Conservation (phyloP, 2,329 filamentous ascomycete species). For the Conoideocrella luteorostrata region DNA sequence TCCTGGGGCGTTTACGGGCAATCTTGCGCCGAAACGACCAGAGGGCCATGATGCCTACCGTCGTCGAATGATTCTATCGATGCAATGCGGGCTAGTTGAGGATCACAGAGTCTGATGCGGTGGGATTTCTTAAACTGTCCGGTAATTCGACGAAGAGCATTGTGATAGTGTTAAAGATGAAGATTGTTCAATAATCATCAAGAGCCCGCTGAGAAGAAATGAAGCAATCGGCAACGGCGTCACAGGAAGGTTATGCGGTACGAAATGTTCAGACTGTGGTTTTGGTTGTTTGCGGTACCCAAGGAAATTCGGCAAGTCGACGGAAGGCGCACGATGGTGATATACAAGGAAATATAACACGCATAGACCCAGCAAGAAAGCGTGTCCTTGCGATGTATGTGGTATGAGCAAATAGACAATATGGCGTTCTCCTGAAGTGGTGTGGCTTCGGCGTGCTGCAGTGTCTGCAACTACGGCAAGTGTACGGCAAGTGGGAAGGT, state of each 20-base stretch:
- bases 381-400: background rate
- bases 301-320: background rate
- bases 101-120: background rate
- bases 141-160: constrained; percentile 9
- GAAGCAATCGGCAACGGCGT: background rate
- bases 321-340: background rate
- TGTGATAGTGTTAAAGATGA: constrained; percentile 3
- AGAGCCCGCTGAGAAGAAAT: background rate
- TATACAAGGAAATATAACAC: background rate
- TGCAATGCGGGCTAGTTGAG: constrained; percentile 4
- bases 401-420: background rate
- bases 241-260: background rate
- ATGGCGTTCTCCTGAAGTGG: background rate
- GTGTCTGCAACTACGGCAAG: constrained; percentile 2
- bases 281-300: background rate
- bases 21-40: constrained; percentile 78
- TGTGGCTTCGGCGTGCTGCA: constrained; percentile 3
- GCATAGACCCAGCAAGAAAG: background rate
- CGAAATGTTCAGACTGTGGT: background rate
- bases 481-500: too few species aligned
- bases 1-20: constrained; percentile 54
- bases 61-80: background rate
- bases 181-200: constrained; percentile 1
- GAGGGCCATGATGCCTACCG: constrained; percentile 56
- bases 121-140: background rate